Conservation (phyloP, 2,329 filamentous ascomycete species). For the Calonectria montana region DNA sequence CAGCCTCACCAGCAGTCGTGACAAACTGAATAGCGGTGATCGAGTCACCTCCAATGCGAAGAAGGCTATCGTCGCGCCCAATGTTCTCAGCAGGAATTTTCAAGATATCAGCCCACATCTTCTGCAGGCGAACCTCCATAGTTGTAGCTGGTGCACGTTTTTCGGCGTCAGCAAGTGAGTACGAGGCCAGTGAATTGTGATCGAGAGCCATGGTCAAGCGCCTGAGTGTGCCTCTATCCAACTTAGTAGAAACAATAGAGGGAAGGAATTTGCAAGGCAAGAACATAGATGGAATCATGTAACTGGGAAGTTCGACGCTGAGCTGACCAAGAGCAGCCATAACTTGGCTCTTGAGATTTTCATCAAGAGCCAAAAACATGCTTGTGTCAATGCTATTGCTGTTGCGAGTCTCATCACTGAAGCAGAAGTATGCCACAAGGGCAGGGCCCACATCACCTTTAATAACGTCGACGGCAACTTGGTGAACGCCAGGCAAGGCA, state of each 20-base stretch:
- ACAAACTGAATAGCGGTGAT: slow-evolving; percentile 38
- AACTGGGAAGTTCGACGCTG: slow-evolving; percentile 15
- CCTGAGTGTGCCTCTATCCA: slow-evolving; percentile 16
- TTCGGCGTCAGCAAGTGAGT: neutral
- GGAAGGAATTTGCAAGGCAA: slow-evolving; percentile 8
- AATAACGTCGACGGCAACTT: slow-evolving; percentile 7
- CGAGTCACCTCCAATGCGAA: slow-evolving; percentile 15
- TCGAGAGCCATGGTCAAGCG: slow-evolving; percentile 7
- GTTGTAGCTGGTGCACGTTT: neutral
- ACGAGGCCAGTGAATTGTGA: slow-evolving; percentile 23
- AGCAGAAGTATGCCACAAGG: neutral
- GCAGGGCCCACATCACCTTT: neutral
- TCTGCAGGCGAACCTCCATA: slow-evolving; percentile 33
- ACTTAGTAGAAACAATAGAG: slow-evolving; percentile 23
- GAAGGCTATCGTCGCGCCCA: neutral
- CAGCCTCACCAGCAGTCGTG: neutral
- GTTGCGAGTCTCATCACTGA: neutral
- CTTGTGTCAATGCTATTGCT: neutral
- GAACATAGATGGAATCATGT: slow-evolving; percentile 30
- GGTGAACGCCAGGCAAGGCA: neutral
- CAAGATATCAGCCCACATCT: slow-evolving; percentile 46
- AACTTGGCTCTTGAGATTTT: neutral
- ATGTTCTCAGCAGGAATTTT: slow-evolving; percentile 44
- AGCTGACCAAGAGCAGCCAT: neutral
- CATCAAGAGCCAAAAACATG: slow-evolving; percentile 4